Base-by-base conservation (phyloP, 176 grass and related monocot genomes). In the Oryza meyeriana region DNA sequence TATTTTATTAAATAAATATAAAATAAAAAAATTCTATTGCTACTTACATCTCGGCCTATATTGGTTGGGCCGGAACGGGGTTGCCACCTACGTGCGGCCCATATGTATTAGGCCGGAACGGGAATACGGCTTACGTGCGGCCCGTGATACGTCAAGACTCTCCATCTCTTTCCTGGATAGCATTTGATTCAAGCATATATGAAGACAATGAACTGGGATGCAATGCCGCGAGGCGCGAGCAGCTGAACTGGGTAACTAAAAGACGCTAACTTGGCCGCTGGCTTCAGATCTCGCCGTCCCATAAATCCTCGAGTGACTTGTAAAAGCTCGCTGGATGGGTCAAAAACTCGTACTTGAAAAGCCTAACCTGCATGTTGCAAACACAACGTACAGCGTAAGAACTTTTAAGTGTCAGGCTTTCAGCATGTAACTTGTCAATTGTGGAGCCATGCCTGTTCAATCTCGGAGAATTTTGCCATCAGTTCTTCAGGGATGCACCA, bases 401-500 rank as follows among this genome's bases (percentile, higher is more conserved):
- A 5, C 28, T 1, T 4, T 12, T 35, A 12, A 48, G 44, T 1
- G 3, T 8, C 42, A 35, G 22, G 4, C 25, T 55, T 61, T 35
- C 12, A 52, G 42, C 22, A 40, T 13, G 48, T 0, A 29, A 79
- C 28, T 65, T 10, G 30, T 45, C 26, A 35, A 17, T 52, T 59
- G 12, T 11, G 33, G 9, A 18, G 25, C 35, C 29, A 35, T 87
- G 33, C 89, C 85, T 84, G 80, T 33, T 84, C 1, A 33, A 84
- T 87, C 39, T 83, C 38, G 22, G 61, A 64, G 72, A 85, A 79
- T 16, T 88, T 30, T 0, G 61, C 40, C 65, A 84, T 76, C 28
- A 84, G 27, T 0, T 87, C 75, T 8, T 76, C 80, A 13, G 89
- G 84, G 78, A 91, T 80, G 65, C 34, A 87, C 80, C 84, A 91